Evolutionary conservation across 1,284 basidiomycete genomes (phyloP).

Genomic region (Pisolithus thermaeus): DNA sequence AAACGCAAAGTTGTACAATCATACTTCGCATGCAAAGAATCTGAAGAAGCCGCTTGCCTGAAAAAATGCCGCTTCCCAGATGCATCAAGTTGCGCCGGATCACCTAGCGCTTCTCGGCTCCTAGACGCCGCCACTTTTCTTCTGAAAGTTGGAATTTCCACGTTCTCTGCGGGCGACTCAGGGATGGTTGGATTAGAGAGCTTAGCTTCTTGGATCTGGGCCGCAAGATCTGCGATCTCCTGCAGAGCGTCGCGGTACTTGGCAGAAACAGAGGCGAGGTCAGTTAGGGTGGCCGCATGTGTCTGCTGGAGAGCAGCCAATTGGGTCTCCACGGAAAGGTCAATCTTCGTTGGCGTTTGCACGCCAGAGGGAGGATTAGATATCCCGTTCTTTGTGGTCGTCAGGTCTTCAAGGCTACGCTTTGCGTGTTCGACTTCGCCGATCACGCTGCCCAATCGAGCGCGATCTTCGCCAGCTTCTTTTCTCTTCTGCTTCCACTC

Average conservation of each 20-base stretch:
- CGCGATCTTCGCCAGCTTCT: constrained; percentile 59
- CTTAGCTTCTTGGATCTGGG: constrained; percentile 78
- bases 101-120: constrained; percentile 40
- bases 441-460: constrained; percentile 60
- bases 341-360: constrained; percentile 24
- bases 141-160: constrained; percentile 42
- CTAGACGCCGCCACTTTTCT: constrained; percentile 47
- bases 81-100: constrained; percentile 40
- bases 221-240: constrained; percentile 82
- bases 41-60: constrained; percentile 75
- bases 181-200: constrained; percentile 42
- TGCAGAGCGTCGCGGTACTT: constrained; percentile 88
- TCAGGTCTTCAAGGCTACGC: constrained; percentile 48
- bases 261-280: constrained; percentile 69
- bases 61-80: constrained; percentile 70
- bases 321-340: constrained; percentile 46
- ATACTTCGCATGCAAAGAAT: constrained; percentile 79
- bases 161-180: constrained; percentile 47
- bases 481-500: constrained; percentile 69
- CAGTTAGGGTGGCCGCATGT: constrained; percentile 71
- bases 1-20: constrained; percentile 10
- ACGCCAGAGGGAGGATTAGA: constrained; percentile 23
- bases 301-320: constrained; percentile 66
- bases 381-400: constrained; percentile 21
- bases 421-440: constrained; percentile 68